phyloP scores from a whole-genome alignment of 1,284 basidiomycete genomes.

The Sphaerobolus stellatus region DNA sequence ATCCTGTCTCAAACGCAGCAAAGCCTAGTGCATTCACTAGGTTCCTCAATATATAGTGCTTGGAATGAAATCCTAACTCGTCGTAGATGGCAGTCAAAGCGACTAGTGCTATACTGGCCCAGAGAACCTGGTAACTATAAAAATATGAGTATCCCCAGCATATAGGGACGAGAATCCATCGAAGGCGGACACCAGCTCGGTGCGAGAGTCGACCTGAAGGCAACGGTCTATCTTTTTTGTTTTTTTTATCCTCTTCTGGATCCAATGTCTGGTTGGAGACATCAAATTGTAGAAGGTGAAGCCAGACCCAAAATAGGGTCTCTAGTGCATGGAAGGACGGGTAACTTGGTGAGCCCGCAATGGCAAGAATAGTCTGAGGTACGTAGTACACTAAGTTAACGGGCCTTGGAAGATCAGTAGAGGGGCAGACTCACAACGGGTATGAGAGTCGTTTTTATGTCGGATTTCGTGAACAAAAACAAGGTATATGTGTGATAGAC shows the following conservation, averaged over 20 bases:
- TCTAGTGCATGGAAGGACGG: conserved; percentile 24
- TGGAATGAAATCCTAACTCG: conserved; percentile 33
- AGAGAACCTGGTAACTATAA: conserved; percentile 30
- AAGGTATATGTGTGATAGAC: conserved; percentile 41
- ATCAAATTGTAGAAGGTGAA: conserved; percentile 42
- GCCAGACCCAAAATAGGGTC: conserved; percentile 41
- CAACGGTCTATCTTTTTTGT: conserved; percentile 46
- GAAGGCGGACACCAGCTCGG: conserved; percentile 30
- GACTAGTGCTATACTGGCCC: conserved; percentile 33
- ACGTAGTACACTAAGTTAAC: background rate
- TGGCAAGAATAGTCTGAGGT: conserved; percentile 36
- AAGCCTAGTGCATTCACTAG: conserved; percentile 38
- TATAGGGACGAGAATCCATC: conserved; percentile 35
- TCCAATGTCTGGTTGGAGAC: conserved; percentile 43
- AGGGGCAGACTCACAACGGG: conserved; percentile 36
- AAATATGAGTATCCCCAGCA: conserved; percentile 33
- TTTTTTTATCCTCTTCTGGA: conserved; percentile 40
- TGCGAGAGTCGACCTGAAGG: conserved; percentile 41
- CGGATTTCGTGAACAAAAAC: conserved; percentile 44
- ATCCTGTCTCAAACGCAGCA: conserved; percentile 37
- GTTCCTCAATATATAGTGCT: conserved; percentile 39
- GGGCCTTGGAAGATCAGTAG: background rate
- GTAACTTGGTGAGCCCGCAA: conserved; percentile 32
- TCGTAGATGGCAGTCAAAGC: conserved; percentile 36
- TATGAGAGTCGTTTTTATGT: conserved; percentile 39